Conservation (phyloP, 805 yeast species). For the Metschnikowia corniflorae region DNA sequence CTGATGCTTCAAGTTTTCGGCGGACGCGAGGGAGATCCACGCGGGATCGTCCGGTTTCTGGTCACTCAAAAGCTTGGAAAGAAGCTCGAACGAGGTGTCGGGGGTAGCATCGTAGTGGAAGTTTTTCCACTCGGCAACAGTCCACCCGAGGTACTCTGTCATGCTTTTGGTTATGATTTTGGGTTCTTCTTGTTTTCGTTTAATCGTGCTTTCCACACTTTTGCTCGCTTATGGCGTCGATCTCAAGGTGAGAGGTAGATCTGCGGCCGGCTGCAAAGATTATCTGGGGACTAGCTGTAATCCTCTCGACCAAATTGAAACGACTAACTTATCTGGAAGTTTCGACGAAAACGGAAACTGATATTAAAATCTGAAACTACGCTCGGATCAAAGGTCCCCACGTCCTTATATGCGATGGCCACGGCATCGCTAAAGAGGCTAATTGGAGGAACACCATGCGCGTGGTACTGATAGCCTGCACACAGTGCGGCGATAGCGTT, state of each 20-base stretch:
- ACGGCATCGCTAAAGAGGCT: too few species aligned
- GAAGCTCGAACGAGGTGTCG: slow-evolving; percentile 51
- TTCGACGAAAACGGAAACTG: too few species aligned
- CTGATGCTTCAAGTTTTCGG: slow-evolving; percentile 65
- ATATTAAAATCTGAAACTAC: too few species aligned
- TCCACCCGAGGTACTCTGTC: slow-evolving; percentile 57
- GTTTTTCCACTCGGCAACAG: slow-evolving; percentile 70
- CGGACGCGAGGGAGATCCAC: slow-evolving; percentile 79
- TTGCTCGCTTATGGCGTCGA: neutral
- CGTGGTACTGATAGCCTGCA: too few species aligned
- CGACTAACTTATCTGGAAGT: too few species aligned
- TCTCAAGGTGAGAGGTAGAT: neutral
- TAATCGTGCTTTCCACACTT: neutral
- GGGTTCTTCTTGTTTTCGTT: neutral
- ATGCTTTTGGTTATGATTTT: too few species aligned
- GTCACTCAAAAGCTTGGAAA: slow-evolving; percentile 44
- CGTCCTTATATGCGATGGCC: too few species aligned
- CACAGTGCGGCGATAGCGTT: too few species aligned
- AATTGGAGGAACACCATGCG: too few species aligned
- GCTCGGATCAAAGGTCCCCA: too few species aligned
- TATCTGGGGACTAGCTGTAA: too few species aligned
- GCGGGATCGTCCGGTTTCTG: slow-evolving; percentile 73
- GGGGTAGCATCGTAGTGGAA: slow-evolving; percentile 65
- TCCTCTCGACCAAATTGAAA: too few species aligned
- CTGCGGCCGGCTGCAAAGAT: neutral